Evolutionary conservation across 2,329 filamentous ascomycete species (phyloP), one percentile per base, ranked within the genome.

Genomic region (Diaporthe sp.): DNA sequence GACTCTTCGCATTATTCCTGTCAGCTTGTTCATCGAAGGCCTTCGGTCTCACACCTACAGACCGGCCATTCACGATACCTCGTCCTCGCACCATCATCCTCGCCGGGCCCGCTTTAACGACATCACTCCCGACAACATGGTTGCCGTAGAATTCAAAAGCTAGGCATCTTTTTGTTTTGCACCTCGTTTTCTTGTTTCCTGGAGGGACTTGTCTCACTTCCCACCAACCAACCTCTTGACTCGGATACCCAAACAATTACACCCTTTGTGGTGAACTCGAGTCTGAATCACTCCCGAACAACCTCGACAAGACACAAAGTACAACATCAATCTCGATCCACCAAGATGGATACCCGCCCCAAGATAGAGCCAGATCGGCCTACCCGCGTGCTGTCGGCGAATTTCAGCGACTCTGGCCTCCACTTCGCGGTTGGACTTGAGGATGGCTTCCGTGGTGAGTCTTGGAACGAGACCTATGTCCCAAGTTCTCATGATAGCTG

Each of bases 391-490:
- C 89, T 98, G 51, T 97, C 95, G 19, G 92, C 93, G 61, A 92
- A 94, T 12, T 98, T 98, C 87, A 98, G 98, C 82, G 89, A 92
- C 80, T 94, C 97, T 82, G 91, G 91, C 78, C 96, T 92, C 79
- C 96, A 94, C 81, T 98, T 98, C 84, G 91, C 95, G 37, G 94
- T 97, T 42, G 97, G 95, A 12, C 88, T 98, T 12, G 94, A 98
- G 81, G 92, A 92, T 15, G 96, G 96, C 39, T 96, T 97, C 83
- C 94, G 93, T 84, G 92, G 95, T 96, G 89, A 81, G 92, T 83
- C 55, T 22, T 39, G 8, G 34, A 25, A 25, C 7, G n/a, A 13
- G 10, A 51, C 22, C 46, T 37, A 17, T n/a, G 31, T 34, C 51
- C 39, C 3, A 37, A 9, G 15, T 19, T 17, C 19, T 62, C 57